Conservation (phyloP, 352 stramenopile species). For the Phytophthora gonapodyides region DNA sequence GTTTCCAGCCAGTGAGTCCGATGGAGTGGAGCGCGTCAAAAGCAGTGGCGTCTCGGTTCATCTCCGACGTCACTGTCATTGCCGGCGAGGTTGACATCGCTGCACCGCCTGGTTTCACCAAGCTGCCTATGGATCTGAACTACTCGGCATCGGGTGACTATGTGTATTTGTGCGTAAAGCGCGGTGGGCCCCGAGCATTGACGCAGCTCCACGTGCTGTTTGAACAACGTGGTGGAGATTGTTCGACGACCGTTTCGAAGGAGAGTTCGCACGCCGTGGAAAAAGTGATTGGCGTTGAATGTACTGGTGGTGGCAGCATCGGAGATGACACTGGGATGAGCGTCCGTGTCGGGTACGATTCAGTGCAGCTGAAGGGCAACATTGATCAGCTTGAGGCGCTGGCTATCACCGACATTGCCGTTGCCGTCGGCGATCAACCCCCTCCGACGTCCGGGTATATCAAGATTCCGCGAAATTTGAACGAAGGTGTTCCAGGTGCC, state of each 20-base stretch:
- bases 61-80: slow-evolving; percentile 68
- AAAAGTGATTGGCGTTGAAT: slow-evolving; percentile 32
- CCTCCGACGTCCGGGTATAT: slow-evolving; percentile 41
- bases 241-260: not conserved
- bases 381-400: slow-evolving; percentile 41
- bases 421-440: slow-evolving; percentile 44
- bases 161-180: slow-evolving; percentile 73
- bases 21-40: slow-evolving; percentile 50
- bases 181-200: slow-evolving; percentile 41
- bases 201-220: slow-evolving; percentile 43
- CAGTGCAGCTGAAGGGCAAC: slow-evolving; percentile 30
- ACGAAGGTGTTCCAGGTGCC: slow-evolving; percentile 37
- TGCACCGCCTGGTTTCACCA: slow-evolving; percentile 55
- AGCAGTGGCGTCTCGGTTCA: slow-evolving; percentile 45
- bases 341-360: slow-evolving; percentile 44
- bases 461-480: slow-evolving; percentile 64
- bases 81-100: slow-evolving; percentile 56
- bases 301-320: slow-evolving; percentile 34
- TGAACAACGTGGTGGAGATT: slow-evolving; percentile 10
- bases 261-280: slow-evolving; percentile 1
- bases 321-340: slow-evolving; percentile 29
- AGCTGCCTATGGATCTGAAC: slow-evolving; percentile 65
- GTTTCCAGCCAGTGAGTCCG: slow-evolving; percentile 44
- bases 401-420: slow-evolving; percentile 65
- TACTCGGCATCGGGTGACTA: slow-evolving; percentile 65